Evolutionary conservation across 2,329 filamentous ascomycete genomes (phyloP).

Genomic region (Trematosphaeria pertusa): DNA sequence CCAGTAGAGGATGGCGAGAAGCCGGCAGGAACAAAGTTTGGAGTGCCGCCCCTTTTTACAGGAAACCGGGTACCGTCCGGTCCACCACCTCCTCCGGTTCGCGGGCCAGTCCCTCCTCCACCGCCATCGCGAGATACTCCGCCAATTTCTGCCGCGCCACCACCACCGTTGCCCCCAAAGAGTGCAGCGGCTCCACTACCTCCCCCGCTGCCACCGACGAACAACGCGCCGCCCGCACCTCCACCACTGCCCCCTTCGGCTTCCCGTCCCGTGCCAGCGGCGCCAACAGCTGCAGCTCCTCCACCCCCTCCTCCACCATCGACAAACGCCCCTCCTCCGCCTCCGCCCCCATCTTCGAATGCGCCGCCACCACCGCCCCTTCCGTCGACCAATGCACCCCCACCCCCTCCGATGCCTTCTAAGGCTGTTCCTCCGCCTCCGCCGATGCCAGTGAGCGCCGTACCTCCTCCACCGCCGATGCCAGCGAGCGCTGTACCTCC

Average conservation of each 20-base stretch:
- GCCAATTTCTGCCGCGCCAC: slow-evolving; percentile 42
- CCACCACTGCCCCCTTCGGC: slow-evolving; percentile 39
- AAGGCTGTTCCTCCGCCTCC: slow-evolving; percentile 51
- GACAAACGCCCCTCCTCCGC: slow-evolving; percentile 32
- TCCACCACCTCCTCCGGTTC: slow-evolving; percentile 78
- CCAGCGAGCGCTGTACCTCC: slow-evolving; percentile 36
- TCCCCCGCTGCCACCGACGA: slow-evolving; percentile 61
- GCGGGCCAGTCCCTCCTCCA: slow-evolving; percentile 69
- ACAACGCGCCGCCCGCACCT: slow-evolving; percentile 37
- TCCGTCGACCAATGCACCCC: slow-evolving; percentile 36
- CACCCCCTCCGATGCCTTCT: slow-evolving; percentile 41
- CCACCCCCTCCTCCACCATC: slow-evolving; percentile 29
- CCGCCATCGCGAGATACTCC: slow-evolving; percentile 53
- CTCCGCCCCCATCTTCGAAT: slow-evolving; percentile 31
- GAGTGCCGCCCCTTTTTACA: slow-evolving; percentile 80
- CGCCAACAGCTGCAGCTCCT: slow-evolving; percentile 31
- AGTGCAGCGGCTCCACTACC: slow-evolving; percentile 58
- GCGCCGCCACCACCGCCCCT: slow-evolving; percentile 37
- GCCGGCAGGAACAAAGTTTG: slow-evolving; percentile 66
- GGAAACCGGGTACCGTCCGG: slow-evolving; percentile 65
- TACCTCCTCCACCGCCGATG: slow-evolving; percentile 56
- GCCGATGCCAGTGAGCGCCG: slow-evolving; percentile 24
- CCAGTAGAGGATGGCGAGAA: slow-evolving; percentile 68
- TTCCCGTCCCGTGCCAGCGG: slow-evolving; percentile 35
- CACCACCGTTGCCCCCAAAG: slow-evolving; percentile 48